Percentiles rank a stretch among this genome's conserved stretches.
Conservation (phyloP, 202 grass and related monocot species). For the Zizania palustris region DNA sequence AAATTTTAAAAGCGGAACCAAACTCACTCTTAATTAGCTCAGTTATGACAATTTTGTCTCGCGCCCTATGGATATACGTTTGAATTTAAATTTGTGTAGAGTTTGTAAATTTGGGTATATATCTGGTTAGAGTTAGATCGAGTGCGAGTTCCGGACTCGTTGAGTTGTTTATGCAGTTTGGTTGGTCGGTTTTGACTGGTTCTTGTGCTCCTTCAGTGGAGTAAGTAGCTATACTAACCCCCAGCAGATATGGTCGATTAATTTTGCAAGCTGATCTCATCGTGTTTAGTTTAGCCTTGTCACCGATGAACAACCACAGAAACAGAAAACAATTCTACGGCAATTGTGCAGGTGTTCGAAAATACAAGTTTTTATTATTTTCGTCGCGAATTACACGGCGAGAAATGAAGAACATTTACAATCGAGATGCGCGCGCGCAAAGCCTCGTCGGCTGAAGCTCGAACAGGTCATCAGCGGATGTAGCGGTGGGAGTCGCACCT, state of each 20-base stretch:
- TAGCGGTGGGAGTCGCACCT: constrained; percentile 36
- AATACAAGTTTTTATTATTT: background rate
- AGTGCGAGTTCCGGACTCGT: background rate
- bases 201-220: background rate
- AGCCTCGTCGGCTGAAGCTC: background rate
- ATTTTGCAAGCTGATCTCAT: background rate
- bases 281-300: background rate
- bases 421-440: background rate
- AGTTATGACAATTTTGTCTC: too few species aligned
- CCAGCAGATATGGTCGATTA: background rate
- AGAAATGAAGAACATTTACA: background rate
- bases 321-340: background rate
- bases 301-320: background rate
- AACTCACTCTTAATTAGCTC: too few species aligned
- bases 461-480: constrained; percentile 25
- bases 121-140: too few species aligned
- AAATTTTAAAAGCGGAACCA: too few species aligned
- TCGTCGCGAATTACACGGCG: background rate
- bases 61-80: too few species aligned
- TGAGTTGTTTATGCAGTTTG: background rate
- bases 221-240: background rate
- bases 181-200: background rate
- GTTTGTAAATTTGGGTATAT: too few species aligned
- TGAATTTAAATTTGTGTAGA: too few species aligned
- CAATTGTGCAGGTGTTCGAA: background rate